Conservation (phyloP, 1,284 basidiomycete genomes). For the Ceratobasidium sp. region DNA sequence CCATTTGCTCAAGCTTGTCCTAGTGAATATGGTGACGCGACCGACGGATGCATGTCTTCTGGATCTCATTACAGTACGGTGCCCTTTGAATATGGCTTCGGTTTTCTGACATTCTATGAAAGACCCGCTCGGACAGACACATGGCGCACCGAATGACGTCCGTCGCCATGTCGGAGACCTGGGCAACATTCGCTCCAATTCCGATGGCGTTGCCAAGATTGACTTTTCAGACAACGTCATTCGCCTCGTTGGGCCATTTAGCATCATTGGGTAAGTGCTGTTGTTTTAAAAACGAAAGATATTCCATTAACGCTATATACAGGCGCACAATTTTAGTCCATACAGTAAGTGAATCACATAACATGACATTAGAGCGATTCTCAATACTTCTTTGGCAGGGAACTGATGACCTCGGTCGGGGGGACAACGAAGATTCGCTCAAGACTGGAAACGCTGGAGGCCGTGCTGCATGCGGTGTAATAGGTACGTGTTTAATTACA, state of each 20-base stretch:
- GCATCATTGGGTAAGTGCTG: constrained; percentile 73
- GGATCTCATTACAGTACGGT: constrained; percentile 75
- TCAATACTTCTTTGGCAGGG: constrained; percentile 62
- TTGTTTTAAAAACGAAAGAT: too few species aligned
- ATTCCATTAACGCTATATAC: background rate
- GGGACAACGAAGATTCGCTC: constrained; percentile 74
- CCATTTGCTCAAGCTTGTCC: background rate
- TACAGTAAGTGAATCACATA: constrained; percentile 61
- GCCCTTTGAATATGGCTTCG: background rate
- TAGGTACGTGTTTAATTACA: constrained; percentile 63
- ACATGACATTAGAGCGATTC: background rate
- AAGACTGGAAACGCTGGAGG: constrained; percentile 83
- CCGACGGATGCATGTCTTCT: constrained; percentile 76
- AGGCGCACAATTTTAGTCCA: constrained; percentile 76
- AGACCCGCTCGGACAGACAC: constrained; percentile 73
- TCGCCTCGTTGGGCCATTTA: constrained; percentile 77
- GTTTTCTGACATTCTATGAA: background rate
- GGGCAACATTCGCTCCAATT: constrained; percentile 79
- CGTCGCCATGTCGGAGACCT: constrained; percentile 83
- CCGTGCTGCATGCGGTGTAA: constrained; percentile 80
- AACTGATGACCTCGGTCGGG: constrained; percentile 79
- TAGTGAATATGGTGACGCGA: constrained; percentile 78
- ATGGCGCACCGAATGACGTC: constrained; percentile 72
- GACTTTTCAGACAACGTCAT: constrained; percentile 73
- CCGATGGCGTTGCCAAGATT: constrained; percentile 70